Percentiles rank a stretch among this genome's conserved stretches.
phyloP scores from a whole-genome alignment of 2,329 filamentous ascomycete species.

The Aspergillus proliferans region DNA sequence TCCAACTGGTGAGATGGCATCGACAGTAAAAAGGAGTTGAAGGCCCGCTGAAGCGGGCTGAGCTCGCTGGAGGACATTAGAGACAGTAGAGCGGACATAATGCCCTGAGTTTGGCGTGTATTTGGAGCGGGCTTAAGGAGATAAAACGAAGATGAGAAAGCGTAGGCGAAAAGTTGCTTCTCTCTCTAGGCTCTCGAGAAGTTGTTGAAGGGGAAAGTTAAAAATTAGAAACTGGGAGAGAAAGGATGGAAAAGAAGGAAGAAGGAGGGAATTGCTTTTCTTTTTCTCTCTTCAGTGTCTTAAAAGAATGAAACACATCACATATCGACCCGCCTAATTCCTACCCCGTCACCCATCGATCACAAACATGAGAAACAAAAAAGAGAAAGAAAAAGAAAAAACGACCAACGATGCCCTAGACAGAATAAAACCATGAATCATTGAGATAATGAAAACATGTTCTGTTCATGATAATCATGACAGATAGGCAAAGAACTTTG shows the following conservation, averaged over 20 bases:
- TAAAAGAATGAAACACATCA: background rate
- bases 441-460: background rate
- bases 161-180: background rate
- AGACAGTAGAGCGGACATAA: slow-evolving; percentile 12
- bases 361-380: background rate
- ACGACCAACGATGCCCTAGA: too few relatives aligned
- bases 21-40: slow-evolving; percentile 20
- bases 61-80: slow-evolving; percentile 1
- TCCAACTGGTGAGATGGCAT: slow-evolving; percentile 19
- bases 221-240: background rate
- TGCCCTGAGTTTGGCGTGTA: background rate
- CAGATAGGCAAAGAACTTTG: background rate
- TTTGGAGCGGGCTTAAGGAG: background rate
- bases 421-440: too few relatives aligned
- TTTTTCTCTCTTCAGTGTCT: background rate
- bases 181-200: background rate
- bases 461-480: background rate
- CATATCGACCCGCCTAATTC: background rate
- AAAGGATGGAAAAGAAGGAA: background rate
- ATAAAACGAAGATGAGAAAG: background rate
- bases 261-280: slow-evolving; percentile 1
- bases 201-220: background rate
- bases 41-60: slow-evolving; percentile 16
- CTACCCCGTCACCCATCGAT: background rate
- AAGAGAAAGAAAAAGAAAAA: too few relatives aligned